Conservation (phyloP, 108 stramenopile genomes). For the Mayamaea pseudoterrestris region DNA sequence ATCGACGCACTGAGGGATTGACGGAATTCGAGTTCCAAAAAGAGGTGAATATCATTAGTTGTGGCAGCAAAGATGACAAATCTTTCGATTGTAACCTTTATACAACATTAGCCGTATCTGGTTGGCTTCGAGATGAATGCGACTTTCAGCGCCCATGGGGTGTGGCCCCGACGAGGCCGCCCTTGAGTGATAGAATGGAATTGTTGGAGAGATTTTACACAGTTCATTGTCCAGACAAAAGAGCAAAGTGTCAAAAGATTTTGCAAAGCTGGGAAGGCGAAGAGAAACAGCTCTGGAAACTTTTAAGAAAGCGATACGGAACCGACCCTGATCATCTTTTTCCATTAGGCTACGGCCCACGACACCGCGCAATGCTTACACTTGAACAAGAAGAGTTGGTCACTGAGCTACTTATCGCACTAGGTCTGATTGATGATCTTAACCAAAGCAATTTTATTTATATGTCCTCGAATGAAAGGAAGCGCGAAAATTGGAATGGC, state of each 20-base stretch:
- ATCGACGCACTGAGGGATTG: conserved; percentile 62
- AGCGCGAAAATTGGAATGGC: background rate
- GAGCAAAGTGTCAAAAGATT: conserved; percentile 47
- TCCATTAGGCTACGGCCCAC: conserved; percentile 35
- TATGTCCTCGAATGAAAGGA: background rate
- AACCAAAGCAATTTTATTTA: background rate
- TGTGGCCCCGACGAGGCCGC: conserved; percentile 55
- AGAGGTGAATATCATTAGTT: conserved; percentile 17
- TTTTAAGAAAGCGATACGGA: conserved; percentile 65
- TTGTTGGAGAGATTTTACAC: conserved; percentile 68
- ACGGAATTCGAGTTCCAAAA: conserved; percentile 74
- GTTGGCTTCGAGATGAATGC: conserved; percentile 65
- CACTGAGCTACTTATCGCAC: conserved; percentile 42
- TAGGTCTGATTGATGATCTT: conserved; percentile 28
- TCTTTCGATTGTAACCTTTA: conserved; percentile 54
- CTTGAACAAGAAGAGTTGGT: conserved; percentile 61
- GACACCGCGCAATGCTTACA: conserved; percentile 35
- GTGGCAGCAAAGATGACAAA: background rate
- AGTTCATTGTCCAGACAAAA: conserved; percentile 55
- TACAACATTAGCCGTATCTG: conserved; percentile 64
- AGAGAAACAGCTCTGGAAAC: conserved; percentile 52
- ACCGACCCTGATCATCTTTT: conserved; percentile 61
- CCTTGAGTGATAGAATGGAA: conserved; percentile 45
- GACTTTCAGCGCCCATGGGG: conserved; percentile 85
- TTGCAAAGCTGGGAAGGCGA: conserved; percentile 66